phyloP scores from a whole-genome alignment of 2,329 filamentous ascomycete species.

The Paecilomyces formosus region DNA sequence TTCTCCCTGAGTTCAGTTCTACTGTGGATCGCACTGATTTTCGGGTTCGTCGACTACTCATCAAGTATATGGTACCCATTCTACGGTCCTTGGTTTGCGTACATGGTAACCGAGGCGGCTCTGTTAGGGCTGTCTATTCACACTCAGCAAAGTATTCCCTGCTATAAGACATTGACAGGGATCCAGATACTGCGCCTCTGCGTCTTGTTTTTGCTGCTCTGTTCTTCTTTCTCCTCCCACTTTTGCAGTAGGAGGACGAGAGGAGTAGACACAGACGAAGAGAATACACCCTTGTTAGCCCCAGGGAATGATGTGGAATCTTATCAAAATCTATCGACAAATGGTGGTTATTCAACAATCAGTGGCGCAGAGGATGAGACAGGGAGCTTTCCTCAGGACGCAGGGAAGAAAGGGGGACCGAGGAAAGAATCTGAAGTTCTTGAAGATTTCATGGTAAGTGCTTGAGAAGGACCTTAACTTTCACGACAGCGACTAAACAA shows the following conservation, averaged over 20 bases:
- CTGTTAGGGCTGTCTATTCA: slow-evolving; percentile 29
- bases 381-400: neutral
- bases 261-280: slow-evolving; percentile 9
- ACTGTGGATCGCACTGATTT: slow-evolving; percentile 55
- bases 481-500: slow-evolving; percentile 2
- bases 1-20: slow-evolving; percentile 56
- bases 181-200: slow-evolving; percentile 10
- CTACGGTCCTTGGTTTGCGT: slow-evolving; percentile 55
- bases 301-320: neutral
- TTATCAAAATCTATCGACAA: slow-evolving; percentile 24
- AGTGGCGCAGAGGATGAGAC: neutral
- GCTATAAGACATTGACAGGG: neutral
- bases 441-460: slow-evolving; percentile 1
- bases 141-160: neutral
- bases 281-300: slow-evolving; percentile 12
- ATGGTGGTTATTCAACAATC: slow-evolving; percentile 22
- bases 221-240: slow-evolving; percentile 5
- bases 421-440: neutral
- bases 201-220: slow-evolving; percentile 7
- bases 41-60: slow-evolving; percentile 45
- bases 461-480: neutral
- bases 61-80: slow-evolving; percentile 56
- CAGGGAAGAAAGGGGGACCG: neutral
- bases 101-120: slow-evolving; percentile 48
- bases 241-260: slow-evolving; percentile 3